phyloP scores from a whole-genome alignment of 2,329 filamentous ascomycete genomes.

The Aspergillus costaricaensis region DNA sequence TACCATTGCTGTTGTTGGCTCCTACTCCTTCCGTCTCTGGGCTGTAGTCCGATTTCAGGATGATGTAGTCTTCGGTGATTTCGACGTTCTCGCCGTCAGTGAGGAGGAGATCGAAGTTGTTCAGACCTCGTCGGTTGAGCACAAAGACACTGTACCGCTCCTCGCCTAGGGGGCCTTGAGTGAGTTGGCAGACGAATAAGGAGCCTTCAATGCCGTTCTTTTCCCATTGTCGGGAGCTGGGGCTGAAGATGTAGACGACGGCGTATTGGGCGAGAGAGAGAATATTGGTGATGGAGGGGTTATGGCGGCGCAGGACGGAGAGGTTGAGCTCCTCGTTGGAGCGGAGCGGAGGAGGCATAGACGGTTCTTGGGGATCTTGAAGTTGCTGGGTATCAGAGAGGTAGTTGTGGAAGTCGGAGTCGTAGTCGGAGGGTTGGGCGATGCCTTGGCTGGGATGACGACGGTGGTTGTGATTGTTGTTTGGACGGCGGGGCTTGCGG shows the following conservation, averaged over 20 bases:
- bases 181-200: slow-evolving; percentile 77
- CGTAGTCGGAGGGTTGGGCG: slow-evolving; percentile 57
- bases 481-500: slow-evolving; percentile 36
- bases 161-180: slow-evolving; percentile 46
- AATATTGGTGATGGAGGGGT: slow-evolving; percentile 71
- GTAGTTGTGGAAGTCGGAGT: slow-evolving; percentile 63
- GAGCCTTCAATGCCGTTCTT: slow-evolving; percentile 84
- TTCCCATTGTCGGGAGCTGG: slow-evolving; percentile 70
- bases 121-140: slow-evolving; percentile 69
- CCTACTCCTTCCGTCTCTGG: slow-evolving; percentile 15
- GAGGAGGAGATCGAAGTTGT: slow-evolving; percentile 71
- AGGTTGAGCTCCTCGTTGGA: slow-evolving; percentile 87
- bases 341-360: slow-evolving; percentile 52
- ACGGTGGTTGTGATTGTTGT: slow-evolving; percentile 26
- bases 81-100: slow-evolving; percentile 62
- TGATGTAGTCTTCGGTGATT: slow-evolving; percentile 63
- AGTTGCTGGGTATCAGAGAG: slow-evolving; percentile 38
- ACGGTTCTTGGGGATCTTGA: slow-evolving; percentile 23
- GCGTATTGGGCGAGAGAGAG: slow-evolving; percentile 81
- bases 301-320: slow-evolving; percentile 77
- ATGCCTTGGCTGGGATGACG: slow-evolving; percentile 20
- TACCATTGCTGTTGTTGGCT: slow-evolving; percentile 4
- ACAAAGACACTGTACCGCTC: slow-evolving; percentile 64
- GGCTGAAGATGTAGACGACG: slow-evolving; percentile 79
- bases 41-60: slow-evolving; percentile 53